Evolutionary conservation across 108 stramenopile species (phyloP).

Genomic region (Nitzschia inconspicua): DNA sequence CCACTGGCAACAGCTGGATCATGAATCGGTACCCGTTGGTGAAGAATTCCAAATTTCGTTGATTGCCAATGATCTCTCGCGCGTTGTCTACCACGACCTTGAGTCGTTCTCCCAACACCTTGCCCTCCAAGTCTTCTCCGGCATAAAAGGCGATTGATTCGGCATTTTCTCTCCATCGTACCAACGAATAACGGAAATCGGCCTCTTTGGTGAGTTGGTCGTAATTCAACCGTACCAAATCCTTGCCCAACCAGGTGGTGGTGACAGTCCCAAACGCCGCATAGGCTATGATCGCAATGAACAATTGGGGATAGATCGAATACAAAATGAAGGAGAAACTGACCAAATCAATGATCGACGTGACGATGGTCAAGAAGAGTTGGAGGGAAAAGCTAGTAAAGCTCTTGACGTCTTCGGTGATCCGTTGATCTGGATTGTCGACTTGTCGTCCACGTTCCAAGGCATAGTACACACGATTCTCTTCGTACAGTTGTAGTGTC

Average conservation of each 20-base stretch:
- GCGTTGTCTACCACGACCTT: conserved; percentile 68
- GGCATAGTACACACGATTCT: conserved; percentile 79
- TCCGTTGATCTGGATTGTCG: conserved; percentile 95
- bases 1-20: conserved; percentile 88
- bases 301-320: conserved; percentile 87
- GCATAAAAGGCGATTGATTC: conserved; percentile 96
- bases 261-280: conserved; percentile 73
- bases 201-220: conserved; percentile 80
- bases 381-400: conserved; percentile 87
- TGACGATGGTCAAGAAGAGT: conserved; percentile 85
- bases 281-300: conserved; percentile 82
- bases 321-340: conserved; percentile 89
- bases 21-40: conserved; percentile 86
- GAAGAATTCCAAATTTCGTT: conserved; percentile 93
- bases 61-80: conserved; percentile 63
- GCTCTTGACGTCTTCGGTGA: conserved; percentile 91
- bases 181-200: conserved; percentile 87
- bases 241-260: conserved; percentile 63
- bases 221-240: conserved; percentile 81
- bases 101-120: conserved; percentile 59
- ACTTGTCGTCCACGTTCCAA: conserved; percentile 53
- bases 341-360: conserved; percentile 85
- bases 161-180: conserved; percentile 90
- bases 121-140: conserved; percentile 84
- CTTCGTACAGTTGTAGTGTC: conserved; percentile 67